Evolutionary conservation across 345 rosid genomes (phyloP).

Genomic region (Hibiscus tridactylites): DNA sequence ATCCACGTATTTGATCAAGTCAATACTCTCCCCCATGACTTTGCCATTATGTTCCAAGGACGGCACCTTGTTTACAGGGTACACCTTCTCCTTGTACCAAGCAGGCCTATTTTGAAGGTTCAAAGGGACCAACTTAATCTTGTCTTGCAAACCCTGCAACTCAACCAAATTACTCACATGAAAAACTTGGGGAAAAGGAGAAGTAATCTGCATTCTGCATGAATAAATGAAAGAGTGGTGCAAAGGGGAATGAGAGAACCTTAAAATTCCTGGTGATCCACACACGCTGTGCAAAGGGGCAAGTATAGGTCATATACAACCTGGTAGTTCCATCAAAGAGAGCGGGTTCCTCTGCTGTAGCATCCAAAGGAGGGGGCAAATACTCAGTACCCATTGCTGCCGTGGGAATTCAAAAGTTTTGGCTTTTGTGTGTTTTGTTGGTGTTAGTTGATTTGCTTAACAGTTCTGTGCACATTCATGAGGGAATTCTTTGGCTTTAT

Average conservation of each 20-base stretch:
- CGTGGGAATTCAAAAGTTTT: not conserved
- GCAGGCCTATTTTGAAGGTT: slow-evolving; percentile 63
- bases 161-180: no score
- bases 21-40: slow-evolving; percentile 79
- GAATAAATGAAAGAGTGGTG: no score
- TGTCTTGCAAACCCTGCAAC: no score
- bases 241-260: no score
- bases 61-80: slow-evolving; percentile 83
- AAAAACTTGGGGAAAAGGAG: no score
- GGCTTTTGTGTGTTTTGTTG: no score
- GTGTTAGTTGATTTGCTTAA: no score
- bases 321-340: slow-evolving; percentile 70
- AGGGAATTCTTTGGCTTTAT: not conserved
- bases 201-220: no score
- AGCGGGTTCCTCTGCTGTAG: slow-evolving; percentile 53
- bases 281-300: slow-evolving; percentile 85
- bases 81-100: slow-evolving; percentile 85
- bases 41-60: slow-evolving; percentile 87
- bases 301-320: slow-evolving; percentile 52
- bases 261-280: slow-evolving; percentile 64
- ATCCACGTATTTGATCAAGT: slow-evolving; percentile 65
- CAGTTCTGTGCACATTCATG: no score
- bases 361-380: slow-evolving; percentile 38
- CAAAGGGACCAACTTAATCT: no score
- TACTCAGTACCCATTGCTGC: slow-evolving; percentile 37